These are phyloP conservation scores for Vitis hybrid DNA, from an alignment of 177 flowering plant species.

Conservation along the genomic window DNA sequence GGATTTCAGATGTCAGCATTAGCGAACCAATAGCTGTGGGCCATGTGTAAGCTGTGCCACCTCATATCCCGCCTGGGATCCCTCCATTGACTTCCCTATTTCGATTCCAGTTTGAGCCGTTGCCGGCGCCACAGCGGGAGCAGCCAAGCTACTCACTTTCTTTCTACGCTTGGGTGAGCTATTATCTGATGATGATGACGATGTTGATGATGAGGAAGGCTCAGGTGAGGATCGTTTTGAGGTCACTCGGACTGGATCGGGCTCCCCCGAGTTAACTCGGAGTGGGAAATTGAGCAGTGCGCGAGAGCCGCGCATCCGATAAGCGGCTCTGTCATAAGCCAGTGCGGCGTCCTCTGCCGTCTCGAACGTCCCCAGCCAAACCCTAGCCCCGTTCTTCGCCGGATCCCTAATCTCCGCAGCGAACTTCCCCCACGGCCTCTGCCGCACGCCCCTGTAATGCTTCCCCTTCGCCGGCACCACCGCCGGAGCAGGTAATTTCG, in stretches of 20 bases:
- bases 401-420: conserved; percentile 74
- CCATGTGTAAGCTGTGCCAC: conserved; percentile 15
- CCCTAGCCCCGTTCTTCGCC: conserved; percentile 66
- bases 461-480: conserved; percentile 39
- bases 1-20: neutral
- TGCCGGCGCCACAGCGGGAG: neutral
- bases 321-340: conserved; percentile 66
- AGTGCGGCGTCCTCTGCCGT: conserved; percentile 69
- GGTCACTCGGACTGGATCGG: conserved; percentile 54
- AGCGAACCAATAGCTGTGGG: conserved; percentile 19
- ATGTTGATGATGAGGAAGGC: conserved; percentile 24
- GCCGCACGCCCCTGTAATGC: conserved; percentile 64
- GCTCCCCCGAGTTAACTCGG: conserved; percentile 56
- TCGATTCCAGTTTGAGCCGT: conserved; percentile 14
- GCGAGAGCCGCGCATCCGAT: conserved; percentile 58
- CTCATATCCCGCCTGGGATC: conserved; percentile 11
- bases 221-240: conserved; percentile 45
- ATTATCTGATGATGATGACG: conserved; percentile 25
- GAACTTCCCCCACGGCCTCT: conserved; percentile 70
- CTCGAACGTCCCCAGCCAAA: conserved; percentile 69
- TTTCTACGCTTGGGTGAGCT: conserved; percentile 36
- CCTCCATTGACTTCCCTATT: conserved; percentile 1
- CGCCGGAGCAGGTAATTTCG: conserved; percentile 4
- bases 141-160: conserved; percentile 12
- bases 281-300: conserved; percentile 61